Evolutionary conservation across 257 asterid species (phyloP).

Genomic region (Plantago elongata): DNA sequence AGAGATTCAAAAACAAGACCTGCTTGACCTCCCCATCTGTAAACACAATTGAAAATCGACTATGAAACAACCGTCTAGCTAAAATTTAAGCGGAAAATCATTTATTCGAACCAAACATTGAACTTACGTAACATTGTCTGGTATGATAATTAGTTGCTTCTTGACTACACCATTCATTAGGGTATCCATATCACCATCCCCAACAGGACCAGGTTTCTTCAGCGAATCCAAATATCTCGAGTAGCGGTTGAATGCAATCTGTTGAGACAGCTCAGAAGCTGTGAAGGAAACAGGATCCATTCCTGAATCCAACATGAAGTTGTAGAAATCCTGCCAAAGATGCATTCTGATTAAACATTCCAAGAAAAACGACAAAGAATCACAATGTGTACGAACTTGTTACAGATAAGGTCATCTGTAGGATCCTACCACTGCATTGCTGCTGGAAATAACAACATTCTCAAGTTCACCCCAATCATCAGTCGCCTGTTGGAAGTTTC

Average conservation of each 20-base stretch:
- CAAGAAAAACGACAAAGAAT: not conserved
- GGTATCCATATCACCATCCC: slow-evolving; percentile 42
- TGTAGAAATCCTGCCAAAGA: slow-evolving; percentile 71
- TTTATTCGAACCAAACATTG: not conserved
- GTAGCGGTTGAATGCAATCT: slow-evolving; percentile 42
- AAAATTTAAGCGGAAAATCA: not conserved
- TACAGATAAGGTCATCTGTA: not conserved
- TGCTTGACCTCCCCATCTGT: slow-evolving; percentile 82
- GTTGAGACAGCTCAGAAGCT: slow-evolving; percentile 45
- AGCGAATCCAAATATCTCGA: slow-evolving; percentile 53
- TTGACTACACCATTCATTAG: slow-evolving; percentile 76
- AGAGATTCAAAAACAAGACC: slow-evolving; percentile 43
- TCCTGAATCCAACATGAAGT: slow-evolving; percentile 66
- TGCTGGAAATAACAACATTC: slow-evolving; percentile 32
- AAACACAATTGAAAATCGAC: not conserved
- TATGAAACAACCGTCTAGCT: not conserved
- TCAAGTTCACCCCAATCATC: slow-evolving; percentile 62
- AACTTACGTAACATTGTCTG: slow-evolving; percentile 51
- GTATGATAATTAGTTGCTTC: slow-evolving; percentile 71
- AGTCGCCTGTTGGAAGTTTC: slow-evolving; percentile 63
- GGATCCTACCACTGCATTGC: slow-evolving; percentile 59
- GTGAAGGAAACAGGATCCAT: slow-evolving; percentile 62
- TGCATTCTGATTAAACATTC: not conserved
- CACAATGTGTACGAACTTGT: too few species aligned
- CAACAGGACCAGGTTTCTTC: slow-evolving; percentile 39